Conservation (phyloP, 2,329 filamentous ascomycete species). For the Aspergillus sp. region DNA sequence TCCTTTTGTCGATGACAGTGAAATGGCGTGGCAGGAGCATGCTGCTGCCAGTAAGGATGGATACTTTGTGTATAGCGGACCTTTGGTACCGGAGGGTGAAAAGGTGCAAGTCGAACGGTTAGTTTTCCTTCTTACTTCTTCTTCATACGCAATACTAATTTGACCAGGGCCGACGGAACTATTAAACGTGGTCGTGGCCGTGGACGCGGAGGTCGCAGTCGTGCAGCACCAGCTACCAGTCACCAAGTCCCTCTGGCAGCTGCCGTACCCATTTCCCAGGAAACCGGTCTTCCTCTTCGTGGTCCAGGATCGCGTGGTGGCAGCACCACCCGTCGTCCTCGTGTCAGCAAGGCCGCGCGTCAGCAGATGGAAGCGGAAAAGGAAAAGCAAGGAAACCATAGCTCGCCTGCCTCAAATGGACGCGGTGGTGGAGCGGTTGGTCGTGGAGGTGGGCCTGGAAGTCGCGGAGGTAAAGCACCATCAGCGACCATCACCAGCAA, state of each 20-base stretch:
- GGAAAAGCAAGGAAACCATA: constrained; percentile 63
- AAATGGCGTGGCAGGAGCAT: constrained; percentile 90
- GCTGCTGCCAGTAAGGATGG: constrained; percentile 91
- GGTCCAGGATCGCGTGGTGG: constrained; percentile 70
- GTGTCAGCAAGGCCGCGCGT: constrained; percentile 79
- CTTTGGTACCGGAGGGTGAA: constrained; percentile 78
- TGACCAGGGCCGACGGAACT: constrained; percentile 60
- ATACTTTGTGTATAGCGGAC: constrained; percentile 96
- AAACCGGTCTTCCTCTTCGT: constrained; percentile 67
- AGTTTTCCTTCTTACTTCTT: constrained; percentile 19
- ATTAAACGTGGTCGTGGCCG: constrained; percentile 57
- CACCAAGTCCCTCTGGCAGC: constrained; percentile 67
- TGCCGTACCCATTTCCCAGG: constrained; percentile 84
- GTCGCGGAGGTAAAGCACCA: constrained; percentile 23
- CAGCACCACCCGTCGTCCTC: constrained; percentile 68
- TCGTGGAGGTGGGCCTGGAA: constrained; percentile 19
- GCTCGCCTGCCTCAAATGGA: constrained; percentile 18
- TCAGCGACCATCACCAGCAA: constrained; percentile 14
- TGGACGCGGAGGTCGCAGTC: constrained; percentile 48
- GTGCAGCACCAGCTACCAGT: constrained; percentile 57
- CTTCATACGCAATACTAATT: constrained; percentile 10
- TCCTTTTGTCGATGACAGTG: constrained; percentile 78
- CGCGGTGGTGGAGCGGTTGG: constrained; percentile 21
- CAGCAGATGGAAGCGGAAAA: constrained; percentile 70
- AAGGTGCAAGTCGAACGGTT: constrained; percentile 62